Evolutionary conservation across 306 rosid species (phyloP).

Genomic region (Cyclanthera cordifolia): DNA sequence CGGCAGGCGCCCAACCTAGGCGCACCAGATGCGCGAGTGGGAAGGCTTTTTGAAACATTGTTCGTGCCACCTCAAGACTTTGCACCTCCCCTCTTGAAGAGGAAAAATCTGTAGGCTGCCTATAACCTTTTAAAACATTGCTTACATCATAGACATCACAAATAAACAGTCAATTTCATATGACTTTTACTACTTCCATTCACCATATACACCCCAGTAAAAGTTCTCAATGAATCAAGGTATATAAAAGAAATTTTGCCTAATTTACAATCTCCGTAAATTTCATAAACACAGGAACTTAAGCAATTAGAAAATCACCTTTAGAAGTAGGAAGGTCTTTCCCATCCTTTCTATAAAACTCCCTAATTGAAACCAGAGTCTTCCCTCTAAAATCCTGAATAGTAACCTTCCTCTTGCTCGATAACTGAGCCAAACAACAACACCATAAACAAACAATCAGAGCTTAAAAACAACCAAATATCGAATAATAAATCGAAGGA

Average conservation of each 20-base stretch:
- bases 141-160: background rate
- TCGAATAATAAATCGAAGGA: no score
- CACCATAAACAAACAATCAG: background rate
- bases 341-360: constrained; percentile 54
- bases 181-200: no score
- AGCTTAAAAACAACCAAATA: background rate
- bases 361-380: constrained; percentile 66
- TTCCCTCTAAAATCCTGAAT: constrained; percentile 73
- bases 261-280: background rate
- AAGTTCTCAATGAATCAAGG: background rate
- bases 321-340: constrained; percentile 74
- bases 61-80: no score
- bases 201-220: background rate
- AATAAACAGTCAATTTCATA: background rate
- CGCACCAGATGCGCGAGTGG: no score
- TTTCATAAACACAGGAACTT: background rate
- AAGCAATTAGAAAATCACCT: constrained; percentile 29
- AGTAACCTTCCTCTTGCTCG: constrained; percentile 62
- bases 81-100: no score
- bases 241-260: background rate
- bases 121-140: no score
- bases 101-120: no score
- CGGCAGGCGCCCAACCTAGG: no score
- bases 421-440: constrained; percentile 31
- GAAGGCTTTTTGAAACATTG: no score